phyloP scores from a whole-genome alignment of 805 yeast species.

The Clavispora phyllophila region DNA sequence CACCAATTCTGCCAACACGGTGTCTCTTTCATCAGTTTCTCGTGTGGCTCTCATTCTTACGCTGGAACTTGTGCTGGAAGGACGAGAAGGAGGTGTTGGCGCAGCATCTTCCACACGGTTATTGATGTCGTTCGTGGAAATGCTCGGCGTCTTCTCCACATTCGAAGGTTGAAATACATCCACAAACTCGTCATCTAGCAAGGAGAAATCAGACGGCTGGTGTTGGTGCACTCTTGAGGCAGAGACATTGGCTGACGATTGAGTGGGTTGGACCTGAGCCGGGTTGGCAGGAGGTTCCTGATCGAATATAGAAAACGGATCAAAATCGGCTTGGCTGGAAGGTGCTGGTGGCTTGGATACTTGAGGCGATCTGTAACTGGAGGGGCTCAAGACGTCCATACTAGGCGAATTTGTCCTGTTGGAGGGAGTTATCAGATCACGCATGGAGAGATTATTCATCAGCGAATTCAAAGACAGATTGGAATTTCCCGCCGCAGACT shows the following conservation, averaged over 20 bases:
- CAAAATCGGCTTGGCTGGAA: neutral
- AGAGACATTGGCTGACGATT: neutral
- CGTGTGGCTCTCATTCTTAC: neutral
- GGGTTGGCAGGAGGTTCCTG: neutral
- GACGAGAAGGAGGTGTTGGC: neutral
- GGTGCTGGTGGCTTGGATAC: constrained; percentile 1
- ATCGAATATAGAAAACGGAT: constrained; percentile 4
- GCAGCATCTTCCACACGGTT: neutral
- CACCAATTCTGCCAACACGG: constrained; percentile 58
- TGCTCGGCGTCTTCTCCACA: neutral
- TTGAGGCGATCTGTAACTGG: neutral
- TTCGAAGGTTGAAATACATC: constrained; percentile 24
- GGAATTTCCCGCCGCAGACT: constrained; percentile 20
- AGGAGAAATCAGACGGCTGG: constrained; percentile 7
- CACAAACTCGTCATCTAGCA: constrained; percentile 40
- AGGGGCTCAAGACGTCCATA: constrained; percentile 9
- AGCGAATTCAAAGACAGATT: constrained; percentile 9
- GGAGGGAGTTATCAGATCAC: constrained; percentile 1
- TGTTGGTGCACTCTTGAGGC: neutral
- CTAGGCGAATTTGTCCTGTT: constrained; percentile 4
- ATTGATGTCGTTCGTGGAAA: neutral
- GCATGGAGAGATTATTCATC: constrained; percentile 7
- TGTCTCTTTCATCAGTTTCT: constrained; percentile 28
- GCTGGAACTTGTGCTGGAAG: neutral
- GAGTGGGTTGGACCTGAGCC: neutral